Evolutionary conservation across 108 stramenopile genomes (phyloP), one percentile per base, ranked within the genome.

Genomic region (Cyclotella baltica): DNA sequence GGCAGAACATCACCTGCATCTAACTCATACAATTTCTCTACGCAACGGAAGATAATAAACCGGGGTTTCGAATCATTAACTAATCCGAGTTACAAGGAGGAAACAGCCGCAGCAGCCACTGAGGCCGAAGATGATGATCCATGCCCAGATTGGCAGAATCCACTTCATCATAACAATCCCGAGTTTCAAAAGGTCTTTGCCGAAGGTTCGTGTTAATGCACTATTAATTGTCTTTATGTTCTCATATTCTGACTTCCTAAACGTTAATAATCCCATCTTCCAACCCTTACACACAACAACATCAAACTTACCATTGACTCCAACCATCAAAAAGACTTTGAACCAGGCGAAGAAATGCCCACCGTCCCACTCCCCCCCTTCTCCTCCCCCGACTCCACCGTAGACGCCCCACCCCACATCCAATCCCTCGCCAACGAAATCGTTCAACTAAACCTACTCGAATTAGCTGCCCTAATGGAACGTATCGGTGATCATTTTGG

Each of bases 401-500:
- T 87, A 50, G 47, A 71, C 19, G 86, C 86, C 0, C 81, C 89
- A 20, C 88, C 88, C 4, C 83, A 93, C 62, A 46, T 94, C 15
- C 81, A 90, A 48, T 88, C 77, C 0, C 58, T 94, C 51, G 90
- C 90, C 0, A 80, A 95, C 46, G 79, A 92, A 67, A 90, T 92
- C 75, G 79, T 93, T 0, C 67, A 81, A 35, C 57, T 95, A 57
- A 93, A 80, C 61, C 74, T 95, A 81, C 67, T 92, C 57, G 94
- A 95, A 82, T 66, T 95, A 50, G 86, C 89, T 34, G 88, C 91
- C 58, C 69, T 95, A 9, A 85, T 88, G 37, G 83, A 91, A 35
- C 88, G 87, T 16, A 85, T 95, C 31, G 88, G 87, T 1, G 81
- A 87, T 30, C 92, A 93, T 68, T 95, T 91, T 79, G 94, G 88